A percentile compares a stretch with the other conserved stretches of the same genome.
phyloP scores from a whole-genome alignment of 148 eudicot genomes.

The Silene uniflora region DNA sequence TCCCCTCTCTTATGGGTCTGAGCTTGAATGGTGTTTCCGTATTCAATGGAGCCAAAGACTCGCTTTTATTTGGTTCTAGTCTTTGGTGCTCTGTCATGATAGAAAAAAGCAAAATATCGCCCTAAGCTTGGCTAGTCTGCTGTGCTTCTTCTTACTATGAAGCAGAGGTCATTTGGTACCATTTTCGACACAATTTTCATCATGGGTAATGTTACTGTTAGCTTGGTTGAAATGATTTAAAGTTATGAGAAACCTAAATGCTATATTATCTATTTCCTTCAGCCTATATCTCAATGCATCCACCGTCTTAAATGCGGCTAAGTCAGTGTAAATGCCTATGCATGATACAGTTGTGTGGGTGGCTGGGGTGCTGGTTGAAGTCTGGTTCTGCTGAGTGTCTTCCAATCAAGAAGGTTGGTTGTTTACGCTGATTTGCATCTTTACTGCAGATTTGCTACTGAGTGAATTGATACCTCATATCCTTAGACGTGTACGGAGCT shows the following conservation, averaged over 20 bases:
- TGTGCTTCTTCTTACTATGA: neutral
- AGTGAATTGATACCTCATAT: constrained; percentile 49
- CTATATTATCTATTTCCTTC: neutral
- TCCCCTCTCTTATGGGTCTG: neutral
- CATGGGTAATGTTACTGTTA: neutral
- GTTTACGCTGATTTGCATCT: constrained; percentile 17
- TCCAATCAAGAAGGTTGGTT: neutral
- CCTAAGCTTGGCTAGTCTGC: neutral
- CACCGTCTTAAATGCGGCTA: neutral
- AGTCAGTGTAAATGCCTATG: neutral
- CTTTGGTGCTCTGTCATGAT: neutral
- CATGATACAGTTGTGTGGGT: neutral
- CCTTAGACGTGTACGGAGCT: constrained; percentile 45
- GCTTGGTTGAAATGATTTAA: neutral
- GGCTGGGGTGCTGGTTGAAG: neutral
- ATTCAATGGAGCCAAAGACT: too few species aligned
- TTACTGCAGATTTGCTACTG: constrained; percentile 59
- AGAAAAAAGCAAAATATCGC: neutral
- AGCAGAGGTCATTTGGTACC: neutral
- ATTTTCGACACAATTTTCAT: neutral
- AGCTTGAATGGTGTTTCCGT: neutral
- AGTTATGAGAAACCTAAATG: neutral
- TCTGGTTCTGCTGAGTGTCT: neutral
- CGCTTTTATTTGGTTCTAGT: too few species aligned
- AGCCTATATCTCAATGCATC: neutral